These are phyloP conservation scores for Papiliotrema terrestris DNA, from an alignment of 1,284 basidiomycete genomes.

Conservation along the genomic window DNA sequence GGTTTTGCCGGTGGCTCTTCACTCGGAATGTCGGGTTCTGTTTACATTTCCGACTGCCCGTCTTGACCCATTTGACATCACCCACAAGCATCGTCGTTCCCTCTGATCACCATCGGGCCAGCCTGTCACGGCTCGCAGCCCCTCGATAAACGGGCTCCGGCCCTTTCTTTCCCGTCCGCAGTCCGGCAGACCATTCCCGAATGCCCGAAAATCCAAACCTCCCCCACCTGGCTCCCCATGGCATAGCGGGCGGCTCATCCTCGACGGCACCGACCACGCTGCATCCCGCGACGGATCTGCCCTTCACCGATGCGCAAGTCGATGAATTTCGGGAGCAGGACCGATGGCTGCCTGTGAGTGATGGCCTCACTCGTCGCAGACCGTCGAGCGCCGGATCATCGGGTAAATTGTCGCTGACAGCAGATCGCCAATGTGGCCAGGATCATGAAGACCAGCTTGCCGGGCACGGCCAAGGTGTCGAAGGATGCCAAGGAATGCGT, in stretches of 20 bases:
- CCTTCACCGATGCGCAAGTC: constrained; percentile 82
- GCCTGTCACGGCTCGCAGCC: no score
- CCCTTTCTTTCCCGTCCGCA: no score
- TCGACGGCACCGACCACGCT: background rate
- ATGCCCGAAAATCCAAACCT: constrained; percentile 2
- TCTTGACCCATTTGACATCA: no score
- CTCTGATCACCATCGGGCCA: no score
- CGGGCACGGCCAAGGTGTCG: constrained; percentile 88
- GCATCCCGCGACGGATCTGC: background rate
- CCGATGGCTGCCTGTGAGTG: constrained; percentile 78
- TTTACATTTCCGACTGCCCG: no score
- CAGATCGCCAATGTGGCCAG: constrained; percentile 93
- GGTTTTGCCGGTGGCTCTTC: no score
- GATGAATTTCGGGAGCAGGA: constrained; percentile 90
- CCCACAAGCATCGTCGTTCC: no score
- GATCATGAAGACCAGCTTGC: constrained; percentile 89
- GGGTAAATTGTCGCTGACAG: background rate
- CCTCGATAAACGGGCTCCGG: no score
- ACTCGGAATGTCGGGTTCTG: no score
- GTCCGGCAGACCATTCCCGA: no score
- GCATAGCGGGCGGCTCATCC: background rate
- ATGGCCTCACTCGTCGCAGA: no score
- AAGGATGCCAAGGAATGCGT: constrained; percentile 97
- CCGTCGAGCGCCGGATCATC: no score
- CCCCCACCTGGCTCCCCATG: constrained; percentile 10